A percentile compares a stretch with the other conserved stretches of the same genome.
Evolutionary conservation across 73 alveolate species (phyloP).

Genomic region (Stentor coeruleus): DNA sequence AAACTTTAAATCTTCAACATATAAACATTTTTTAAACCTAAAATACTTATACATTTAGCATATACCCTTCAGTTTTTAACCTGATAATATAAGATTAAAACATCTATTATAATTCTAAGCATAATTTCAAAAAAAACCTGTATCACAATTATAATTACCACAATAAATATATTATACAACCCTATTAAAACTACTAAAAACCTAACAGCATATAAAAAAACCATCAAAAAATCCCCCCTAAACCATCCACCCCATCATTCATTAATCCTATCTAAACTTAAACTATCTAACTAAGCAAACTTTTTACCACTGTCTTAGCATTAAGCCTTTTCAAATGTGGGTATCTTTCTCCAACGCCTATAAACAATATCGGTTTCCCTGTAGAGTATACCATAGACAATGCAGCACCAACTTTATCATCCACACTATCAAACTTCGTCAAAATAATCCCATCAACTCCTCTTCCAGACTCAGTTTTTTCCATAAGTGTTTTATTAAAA

Average conservation of each 20-base stretch:
- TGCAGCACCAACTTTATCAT: slow-evolving; percentile 99
- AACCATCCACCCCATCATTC: background rate
- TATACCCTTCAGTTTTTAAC: background rate
- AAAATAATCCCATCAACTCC: slow-evolving; percentile 98
- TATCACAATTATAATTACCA: background rate
- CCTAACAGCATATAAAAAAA: background rate
- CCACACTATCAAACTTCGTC: slow-evolving; percentile 99
- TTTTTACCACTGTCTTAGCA: slow-evolving; percentile 18
- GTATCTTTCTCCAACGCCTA: slow-evolving; percentile 99
- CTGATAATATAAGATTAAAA: background rate
- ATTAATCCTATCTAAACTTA: background rate
- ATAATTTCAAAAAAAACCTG: background rate
- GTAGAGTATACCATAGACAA: slow-evolving; percentile 99
- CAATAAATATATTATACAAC: background rate
- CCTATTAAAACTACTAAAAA: background rate
- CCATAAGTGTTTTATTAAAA: slow-evolving; percentile 92
- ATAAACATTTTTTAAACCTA: too few relatives aligned
- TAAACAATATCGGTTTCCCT: slow-evolving; percentile 99
- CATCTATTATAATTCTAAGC: background rate
- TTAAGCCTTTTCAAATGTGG: slow-evolving; percentile 90
- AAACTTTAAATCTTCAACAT: background rate
- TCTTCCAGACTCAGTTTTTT: slow-evolving; percentile 84
- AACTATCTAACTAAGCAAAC: background rate
- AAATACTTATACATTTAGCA: too few relatives aligned
- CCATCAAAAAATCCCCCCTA: background rate